phyloP scores from a whole-genome alignment of 495 filamentous ascomycete genomes.

The Aspergillus heteromorphus region DNA sequence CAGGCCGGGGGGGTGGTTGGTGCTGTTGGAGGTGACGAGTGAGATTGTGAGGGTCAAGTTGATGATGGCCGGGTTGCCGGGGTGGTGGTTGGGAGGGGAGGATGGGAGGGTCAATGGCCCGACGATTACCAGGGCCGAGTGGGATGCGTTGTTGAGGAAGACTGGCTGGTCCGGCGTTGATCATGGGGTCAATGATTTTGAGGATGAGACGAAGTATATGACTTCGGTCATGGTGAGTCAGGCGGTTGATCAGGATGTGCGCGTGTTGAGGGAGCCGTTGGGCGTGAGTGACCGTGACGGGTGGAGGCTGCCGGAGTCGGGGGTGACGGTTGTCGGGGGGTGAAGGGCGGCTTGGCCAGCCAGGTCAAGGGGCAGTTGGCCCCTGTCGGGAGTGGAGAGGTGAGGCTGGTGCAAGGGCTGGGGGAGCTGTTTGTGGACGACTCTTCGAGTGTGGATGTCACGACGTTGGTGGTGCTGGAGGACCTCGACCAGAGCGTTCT shows the following conservation, averaged over 20 bases:
- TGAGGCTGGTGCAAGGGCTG: no score
- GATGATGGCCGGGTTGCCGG: neutral
- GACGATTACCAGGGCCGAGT: neutral
- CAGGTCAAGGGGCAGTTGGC: no score
- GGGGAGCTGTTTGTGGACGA: no score
- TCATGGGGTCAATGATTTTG: neutral
- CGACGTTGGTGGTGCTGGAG: no score
- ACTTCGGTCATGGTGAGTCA: neutral
- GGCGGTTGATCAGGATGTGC: neutral
- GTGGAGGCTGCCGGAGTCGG: no score
- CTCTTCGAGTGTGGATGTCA: no score
- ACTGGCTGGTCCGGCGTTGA: neutral
- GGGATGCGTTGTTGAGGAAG: neutral
- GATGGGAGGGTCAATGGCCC: no score
- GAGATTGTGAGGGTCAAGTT: neutral
- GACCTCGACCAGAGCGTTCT: no score
- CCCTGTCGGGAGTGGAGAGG: no score
- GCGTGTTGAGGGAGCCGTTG: neutral
- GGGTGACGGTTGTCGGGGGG: no score
- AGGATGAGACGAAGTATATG: neutral
- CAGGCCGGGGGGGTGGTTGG: conserved; percentile 24
- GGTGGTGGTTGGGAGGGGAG: neutral
- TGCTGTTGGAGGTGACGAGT: neutral
- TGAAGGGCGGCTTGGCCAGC: no score
- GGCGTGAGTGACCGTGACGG: no score